Conservation (phyloP, 495 filamentous ascomycete species). For the Neurospora pannonica region DNA sequence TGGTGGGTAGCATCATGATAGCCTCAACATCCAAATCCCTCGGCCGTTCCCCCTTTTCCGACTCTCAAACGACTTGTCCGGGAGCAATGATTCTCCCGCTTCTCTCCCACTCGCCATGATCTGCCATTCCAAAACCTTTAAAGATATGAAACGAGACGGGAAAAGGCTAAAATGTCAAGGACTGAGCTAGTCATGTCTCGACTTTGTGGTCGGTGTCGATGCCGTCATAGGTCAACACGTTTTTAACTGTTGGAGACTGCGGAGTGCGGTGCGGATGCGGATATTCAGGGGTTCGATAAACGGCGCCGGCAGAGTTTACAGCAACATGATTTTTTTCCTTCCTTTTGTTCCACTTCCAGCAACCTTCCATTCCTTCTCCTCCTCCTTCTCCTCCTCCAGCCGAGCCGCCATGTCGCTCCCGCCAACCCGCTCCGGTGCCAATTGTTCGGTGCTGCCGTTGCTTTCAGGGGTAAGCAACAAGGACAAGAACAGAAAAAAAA, state of each 20-base stretch:
- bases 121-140: not conserved
- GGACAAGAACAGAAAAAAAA: not conserved
- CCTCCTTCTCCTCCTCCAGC: not conserved
- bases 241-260: not conserved
- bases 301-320: not conserved
- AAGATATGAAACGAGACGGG: not conserved
- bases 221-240: not conserved
- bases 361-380: not conserved
- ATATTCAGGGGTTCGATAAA: not conserved
- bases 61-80: not conserved
- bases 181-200: not conserved
- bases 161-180: not conserved
- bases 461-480: not conserved
- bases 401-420: not conserved
- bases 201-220: not conserved
- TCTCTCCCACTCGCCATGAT: not conserved
- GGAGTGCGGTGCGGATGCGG: not conserved
- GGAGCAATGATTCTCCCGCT: not conserved
- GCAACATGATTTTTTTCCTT: not conserved
- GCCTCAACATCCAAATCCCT: not conserved
- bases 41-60: not conserved
- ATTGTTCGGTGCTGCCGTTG: not conserved
- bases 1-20: not conserved
- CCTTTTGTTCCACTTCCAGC: not conserved
- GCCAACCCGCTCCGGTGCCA: not conserved